These are phyloP conservation scores for Mucor circinelloides DNA, from an alignment of 371 early-diverging fungal genomes.

Conservation along the genomic window DNA sequence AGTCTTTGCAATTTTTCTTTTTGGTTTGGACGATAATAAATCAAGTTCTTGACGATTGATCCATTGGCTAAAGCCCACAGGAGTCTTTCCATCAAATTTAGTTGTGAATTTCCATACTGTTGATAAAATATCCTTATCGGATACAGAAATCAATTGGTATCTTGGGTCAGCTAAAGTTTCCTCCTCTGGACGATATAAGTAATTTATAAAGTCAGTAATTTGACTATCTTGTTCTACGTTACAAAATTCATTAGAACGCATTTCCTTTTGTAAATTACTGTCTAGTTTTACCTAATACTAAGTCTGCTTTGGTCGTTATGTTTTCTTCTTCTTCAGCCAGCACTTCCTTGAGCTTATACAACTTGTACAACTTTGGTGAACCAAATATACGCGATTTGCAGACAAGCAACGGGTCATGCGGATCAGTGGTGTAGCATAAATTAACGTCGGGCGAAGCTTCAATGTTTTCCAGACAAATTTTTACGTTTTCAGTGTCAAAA, in stretches of 20 bases:
- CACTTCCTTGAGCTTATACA: conserved; percentile 14
- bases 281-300: background rate
- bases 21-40: background rate
- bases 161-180: no score
- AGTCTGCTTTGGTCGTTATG: background rate
- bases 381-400: conserved; percentile 9
- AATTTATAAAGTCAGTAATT: no score
- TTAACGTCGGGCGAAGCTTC: conserved; percentile 6
- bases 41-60: no score
- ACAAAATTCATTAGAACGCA: no score
- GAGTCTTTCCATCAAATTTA: conserved; percentile 6
- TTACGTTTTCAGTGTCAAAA: conserved; percentile 6
- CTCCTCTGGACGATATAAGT: no score
- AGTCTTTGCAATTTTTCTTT: conserved; percentile 5
- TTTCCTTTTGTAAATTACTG: no score
- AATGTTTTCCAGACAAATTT: conserved; percentile 13
- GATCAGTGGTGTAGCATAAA: conserved; percentile 3
- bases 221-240: no score
- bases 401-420: conserved; percentile 8
- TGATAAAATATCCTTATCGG: no score
- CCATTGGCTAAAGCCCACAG: conserved; percentile 14
- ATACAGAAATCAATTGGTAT: no score
- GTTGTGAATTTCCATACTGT: conserved; percentile 8
- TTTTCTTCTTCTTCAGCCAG: background rate
- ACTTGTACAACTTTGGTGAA: conserved; percentile 6